Evolutionary conservation across 805 yeast species (phyloP).

Genomic region (Hanseniaspora jakobsenii): DNA sequence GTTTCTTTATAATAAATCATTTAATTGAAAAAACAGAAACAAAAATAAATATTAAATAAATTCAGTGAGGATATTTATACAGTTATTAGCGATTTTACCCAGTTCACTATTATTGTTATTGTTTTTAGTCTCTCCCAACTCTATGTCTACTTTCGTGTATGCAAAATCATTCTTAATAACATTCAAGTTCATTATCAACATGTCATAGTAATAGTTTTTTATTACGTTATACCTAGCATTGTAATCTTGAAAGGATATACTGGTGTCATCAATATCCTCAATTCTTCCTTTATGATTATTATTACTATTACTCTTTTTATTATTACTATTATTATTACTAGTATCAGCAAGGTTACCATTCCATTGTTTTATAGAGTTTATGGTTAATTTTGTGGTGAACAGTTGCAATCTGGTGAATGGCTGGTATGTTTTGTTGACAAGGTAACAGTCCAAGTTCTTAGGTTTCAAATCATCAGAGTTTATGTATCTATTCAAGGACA

Average conservation of each 20-base stretch:
- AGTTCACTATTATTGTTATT: slow-evolving; percentile 14
- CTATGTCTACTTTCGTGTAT: background rate
- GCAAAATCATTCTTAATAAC: slow-evolving; percentile 14
- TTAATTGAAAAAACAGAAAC: no score
- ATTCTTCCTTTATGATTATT: background rate
- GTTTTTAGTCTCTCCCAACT: no score
- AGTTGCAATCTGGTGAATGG: slow-evolving; percentile 12
- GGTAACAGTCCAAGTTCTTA: slow-evolving; percentile 3
- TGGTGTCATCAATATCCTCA: background rate
- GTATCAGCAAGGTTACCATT: no score
- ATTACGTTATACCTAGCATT: slow-evolving; percentile 10
- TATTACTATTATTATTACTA: no score
- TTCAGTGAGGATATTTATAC: slow-evolving; percentile 9
- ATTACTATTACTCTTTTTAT: no score
- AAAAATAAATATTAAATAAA: slow-evolving; percentile 6
- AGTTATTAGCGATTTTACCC: slow-evolving; percentile 13
- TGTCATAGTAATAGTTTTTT: slow-evolving; percentile 7
- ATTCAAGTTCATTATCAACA: slow-evolving; percentile 7
- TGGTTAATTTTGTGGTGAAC: slow-evolving; percentile 7
- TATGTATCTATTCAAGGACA: slow-evolving; percentile 1
- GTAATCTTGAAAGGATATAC: slow-evolving; percentile 13
- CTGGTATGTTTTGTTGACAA: slow-evolving; percentile 8
- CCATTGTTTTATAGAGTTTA: slow-evolving; percentile 14
- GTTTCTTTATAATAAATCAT: no score
- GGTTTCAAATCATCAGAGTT: background rate